phyloP scores from a whole-genome alignment of 495 filamentous ascomycete species.

The Aspergillus bridgeri region DNA sequence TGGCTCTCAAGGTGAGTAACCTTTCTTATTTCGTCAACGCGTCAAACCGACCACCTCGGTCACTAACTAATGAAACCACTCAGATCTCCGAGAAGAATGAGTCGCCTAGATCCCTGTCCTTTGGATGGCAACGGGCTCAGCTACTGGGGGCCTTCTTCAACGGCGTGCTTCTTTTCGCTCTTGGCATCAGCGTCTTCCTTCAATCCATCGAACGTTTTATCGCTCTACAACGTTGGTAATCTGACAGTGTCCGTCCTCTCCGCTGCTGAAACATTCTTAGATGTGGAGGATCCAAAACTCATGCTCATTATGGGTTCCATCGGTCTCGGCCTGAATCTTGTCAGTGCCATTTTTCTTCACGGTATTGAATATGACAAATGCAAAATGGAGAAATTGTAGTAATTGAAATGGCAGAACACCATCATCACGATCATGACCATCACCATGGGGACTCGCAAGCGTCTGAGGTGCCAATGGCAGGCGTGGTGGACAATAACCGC shows the following conservation, averaged over 20 bases:
- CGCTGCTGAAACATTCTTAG: slow-evolving; percentile 1
- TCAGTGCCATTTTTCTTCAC: slow-evolving; percentile 55
- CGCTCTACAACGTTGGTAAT: slow-evolving; percentile 30
- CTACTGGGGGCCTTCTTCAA: slow-evolving; percentile 88
- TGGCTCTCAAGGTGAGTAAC: slow-evolving; percentile 67
- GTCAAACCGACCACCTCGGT: background rate
- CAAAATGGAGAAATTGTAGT: background rate
- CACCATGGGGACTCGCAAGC: slow-evolving; percentile 15
- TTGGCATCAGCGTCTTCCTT: slow-evolving; percentile 85
- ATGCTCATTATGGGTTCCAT: slow-evolving; percentile 75
- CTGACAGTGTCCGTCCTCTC: background rate
- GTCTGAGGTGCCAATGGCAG: background rate
- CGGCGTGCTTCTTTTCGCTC: slow-evolving; percentile 81
- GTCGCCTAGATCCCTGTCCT: slow-evolving; percentile 37
- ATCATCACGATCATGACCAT: slow-evolving; percentile 13
- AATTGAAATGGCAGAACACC: slow-evolving; percentile 20
- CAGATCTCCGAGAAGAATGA: slow-evolving; percentile 28
- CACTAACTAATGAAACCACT: background rate
- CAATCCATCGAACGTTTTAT: slow-evolving; percentile 83
- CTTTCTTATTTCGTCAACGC: background rate
- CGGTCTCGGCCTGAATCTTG: slow-evolving; percentile 74
- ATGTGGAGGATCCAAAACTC: slow-evolving; percentile 39
- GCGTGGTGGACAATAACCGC: background rate
- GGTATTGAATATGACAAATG: slow-evolving; percentile 1
- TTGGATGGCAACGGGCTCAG: slow-evolving; percentile 77